Evolutionary conservation across 2,329 filamentous ascomycete genomes (phyloP), one percentile per base, ranked within the genome.

Genomic region (Emericellopsis atlantica): DNA sequence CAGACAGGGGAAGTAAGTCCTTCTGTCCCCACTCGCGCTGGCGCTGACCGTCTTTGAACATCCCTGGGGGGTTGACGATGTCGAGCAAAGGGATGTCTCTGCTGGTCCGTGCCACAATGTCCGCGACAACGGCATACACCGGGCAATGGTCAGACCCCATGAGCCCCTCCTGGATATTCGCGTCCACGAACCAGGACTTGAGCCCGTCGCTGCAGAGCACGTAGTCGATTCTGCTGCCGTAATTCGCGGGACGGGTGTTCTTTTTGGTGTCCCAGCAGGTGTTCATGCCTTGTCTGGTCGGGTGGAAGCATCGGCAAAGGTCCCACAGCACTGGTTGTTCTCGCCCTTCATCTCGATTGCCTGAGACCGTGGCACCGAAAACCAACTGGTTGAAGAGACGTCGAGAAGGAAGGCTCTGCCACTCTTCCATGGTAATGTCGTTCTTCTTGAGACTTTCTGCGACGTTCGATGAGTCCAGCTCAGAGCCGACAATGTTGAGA

Each of bases 61-160:
- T 74, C 8, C 78, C 83, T 1, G 67, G 54, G 0, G 84, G 81
- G 49, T 92, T 95, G 72, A 95, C 75, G 39, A 92, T 58, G 53
- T 95, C 87, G 23, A 69, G 59, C 3, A 87, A 64, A 35, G 9
- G 18, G n/a, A 35, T 35, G 18, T 35, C 9, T 12, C 9, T 12
- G 26, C 26, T 29, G 26, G 26, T 29, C 26, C 26, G 26, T 29
- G 26, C 12, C 2, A 95, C 74, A 3, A 54, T 65, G 31, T 89
- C 76, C 15, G 79, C 76, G 21, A 93, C 67, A 3, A 74, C 70
- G 1, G 81, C 87, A 57, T 83, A 96, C 1, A 96, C 90, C 0
- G 92, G 92, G 51, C 92, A 98, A 58, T 98, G 92, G 54, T 98
- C 92, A 2, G 90, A 96, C 0, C 92, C 92, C 72, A 94, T 82